Base-by-base conservation (phyloP, 345 rosid genomes). In the Cochlearia excelsa region DNA sequence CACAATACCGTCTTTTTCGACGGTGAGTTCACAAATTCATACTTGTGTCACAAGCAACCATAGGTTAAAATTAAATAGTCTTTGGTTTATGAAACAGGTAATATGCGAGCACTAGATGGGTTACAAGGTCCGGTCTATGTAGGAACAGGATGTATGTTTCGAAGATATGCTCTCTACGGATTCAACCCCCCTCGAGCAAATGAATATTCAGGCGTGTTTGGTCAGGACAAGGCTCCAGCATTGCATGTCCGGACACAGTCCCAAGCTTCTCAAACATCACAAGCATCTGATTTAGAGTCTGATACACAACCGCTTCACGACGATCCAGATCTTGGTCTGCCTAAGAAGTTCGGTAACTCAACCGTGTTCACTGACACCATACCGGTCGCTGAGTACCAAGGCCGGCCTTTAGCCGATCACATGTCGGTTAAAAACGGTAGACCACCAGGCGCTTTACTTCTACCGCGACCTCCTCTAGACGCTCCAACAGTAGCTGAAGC, bases 401-500 rank as follows among this genome's bases (percentile, higher is more conserved):
- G 96, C 38, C 82, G 98, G 9, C 98, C 98, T 9, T 80, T 91
- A 1, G 96, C 98, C 2, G 98, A 91, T 73, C 98, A 91, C 59
- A 69, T 74, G 51, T 88, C 95, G 0, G 82, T 91, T n/a, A 84
- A 84, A 82, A 86, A 91, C n/a, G 98, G 96, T 0, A 75, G 98
- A 44, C 96, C 98, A 16, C 98, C 98, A 0, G 96, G 98, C 34
- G 94, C 96, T 44, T 57, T 91, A 34, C 82, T 88, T 35, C 9
- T 47, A 5, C 88, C 95, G 1, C 98, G 98, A 35, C 85, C 84
- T 0, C 98, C 95, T 0, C 79, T 91, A 1, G 95, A 91, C 66
- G 96, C 98, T 3, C 96, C 85, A 1, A 91, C 96, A 1, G 96
- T 91, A n/a, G 98, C 98, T 4, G 98, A 91, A 76, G 98, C 98